phyloP scores from a whole-genome alignment of 768 basidiomycete genomes.

The Boletus edulis region DNA sequence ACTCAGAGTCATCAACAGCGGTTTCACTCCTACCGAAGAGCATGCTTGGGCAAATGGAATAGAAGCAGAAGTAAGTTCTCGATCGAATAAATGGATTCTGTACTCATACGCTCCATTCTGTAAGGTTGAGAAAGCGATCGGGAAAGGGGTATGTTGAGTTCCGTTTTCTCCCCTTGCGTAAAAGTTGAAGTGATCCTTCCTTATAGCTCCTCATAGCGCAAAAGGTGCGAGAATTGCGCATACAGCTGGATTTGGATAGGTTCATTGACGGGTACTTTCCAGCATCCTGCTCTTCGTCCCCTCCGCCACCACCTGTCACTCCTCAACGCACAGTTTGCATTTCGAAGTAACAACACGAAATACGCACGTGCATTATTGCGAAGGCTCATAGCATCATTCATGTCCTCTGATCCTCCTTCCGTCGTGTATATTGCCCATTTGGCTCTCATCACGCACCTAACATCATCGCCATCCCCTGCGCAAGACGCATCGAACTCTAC shows the following conservation, averaged over 20 bases:
- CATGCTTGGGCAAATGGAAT: slow-evolving; percentile 48
- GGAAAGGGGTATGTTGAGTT: slow-evolving; percentile 58
- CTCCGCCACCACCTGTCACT: slow-evolving; percentile 59
- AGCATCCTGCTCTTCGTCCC: slow-evolving; percentile 65
- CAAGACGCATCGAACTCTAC: slow-evolving; percentile 1
- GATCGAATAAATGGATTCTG: not conserved
- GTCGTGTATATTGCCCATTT: slow-evolving; percentile 55
- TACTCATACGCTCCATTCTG: not conserved
- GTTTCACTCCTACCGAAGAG: slow-evolving; percentile 36
- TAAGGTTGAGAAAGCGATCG: slow-evolving; percentile 61
- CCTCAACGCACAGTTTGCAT: slow-evolving; percentile 56
- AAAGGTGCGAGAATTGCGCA: slow-evolving; percentile 42
- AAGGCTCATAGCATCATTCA: slow-evolving; percentile 47
- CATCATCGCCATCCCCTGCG: slow-evolving; percentile 17
- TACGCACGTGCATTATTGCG: slow-evolving; percentile 59
- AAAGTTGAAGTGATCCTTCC: not conserved
- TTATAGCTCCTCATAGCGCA: slow-evolving; percentile 52
- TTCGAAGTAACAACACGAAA: slow-evolving; percentile 49
- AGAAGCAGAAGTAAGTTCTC: slow-evolving; percentile 47
- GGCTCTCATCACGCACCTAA: slow-evolving; percentile 47
- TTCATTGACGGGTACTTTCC: slow-evolving; percentile 1
- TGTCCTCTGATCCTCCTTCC: slow-evolving; percentile 49
- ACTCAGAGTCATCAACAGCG: slow-evolving; percentile 50
- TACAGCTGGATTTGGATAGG: slow-evolving; percentile 1
- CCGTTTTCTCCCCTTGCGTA: not conserved